These are phyloP conservation scores for Grammothele lineata DNA, from an alignment of 768 basidiomycete species.

Conservation along the genomic window DNA sequence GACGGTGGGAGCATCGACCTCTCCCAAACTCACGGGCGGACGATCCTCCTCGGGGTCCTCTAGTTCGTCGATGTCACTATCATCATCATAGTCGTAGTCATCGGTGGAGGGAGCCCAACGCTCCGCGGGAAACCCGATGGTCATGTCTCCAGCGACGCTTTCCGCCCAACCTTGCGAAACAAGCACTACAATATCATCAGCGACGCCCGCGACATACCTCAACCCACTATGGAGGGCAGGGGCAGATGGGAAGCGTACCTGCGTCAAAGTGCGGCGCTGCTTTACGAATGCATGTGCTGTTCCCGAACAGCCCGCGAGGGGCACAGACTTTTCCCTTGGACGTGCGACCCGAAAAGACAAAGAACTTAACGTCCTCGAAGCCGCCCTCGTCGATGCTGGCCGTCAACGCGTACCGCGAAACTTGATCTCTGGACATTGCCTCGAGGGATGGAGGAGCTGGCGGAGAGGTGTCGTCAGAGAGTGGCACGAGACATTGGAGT, in stretches of 20 bases:
- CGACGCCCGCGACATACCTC: background rate
- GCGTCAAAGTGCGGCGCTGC: background rate
- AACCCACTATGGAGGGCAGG: background rate
- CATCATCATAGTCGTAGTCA: constrained; percentile 5
- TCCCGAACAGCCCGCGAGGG: background rate
- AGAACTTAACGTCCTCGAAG: constrained; percentile 4
- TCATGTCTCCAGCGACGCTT: background rate
- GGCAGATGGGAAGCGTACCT: background rate
- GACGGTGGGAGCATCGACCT: too few species aligned
- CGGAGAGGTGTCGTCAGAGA: too few species aligned
- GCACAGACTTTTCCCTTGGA: background rate
- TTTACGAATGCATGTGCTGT: background rate
- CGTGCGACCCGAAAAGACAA: background rate
- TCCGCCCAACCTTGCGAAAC: background rate
- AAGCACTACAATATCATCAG: too few species aligned
- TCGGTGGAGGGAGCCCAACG: background rate
- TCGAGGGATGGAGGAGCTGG: too few species aligned
- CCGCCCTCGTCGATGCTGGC: background rate
- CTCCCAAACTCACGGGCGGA: background rate
- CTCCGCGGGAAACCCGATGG: background rate
- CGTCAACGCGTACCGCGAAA: background rate
- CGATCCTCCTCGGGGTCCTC: background rate
- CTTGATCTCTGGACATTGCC: background rate
- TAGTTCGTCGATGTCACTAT: constrained; percentile 10
- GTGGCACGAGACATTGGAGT: too few species aligned